phyloP scores from a whole-genome alignment of 441 rosid genomes.

The Arabidopsis hybrid region DNA sequence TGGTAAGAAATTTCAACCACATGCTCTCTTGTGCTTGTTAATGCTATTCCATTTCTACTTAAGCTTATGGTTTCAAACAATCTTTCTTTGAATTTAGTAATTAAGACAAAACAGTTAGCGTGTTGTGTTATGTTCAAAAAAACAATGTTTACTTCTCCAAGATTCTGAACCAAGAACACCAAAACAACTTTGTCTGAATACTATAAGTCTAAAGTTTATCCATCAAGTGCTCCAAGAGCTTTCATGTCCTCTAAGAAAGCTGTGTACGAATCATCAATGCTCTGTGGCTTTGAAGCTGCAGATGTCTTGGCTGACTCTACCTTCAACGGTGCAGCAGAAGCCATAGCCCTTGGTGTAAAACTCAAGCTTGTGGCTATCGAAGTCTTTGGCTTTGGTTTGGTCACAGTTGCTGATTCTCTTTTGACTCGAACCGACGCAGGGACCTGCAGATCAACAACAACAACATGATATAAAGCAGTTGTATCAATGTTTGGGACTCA shows the following conservation, averaged over 20 bases:
- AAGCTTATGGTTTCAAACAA: neutral
- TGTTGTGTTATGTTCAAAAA: constrained; percentile 14
- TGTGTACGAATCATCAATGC: constrained; percentile 83
- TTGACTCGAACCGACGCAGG: constrained; percentile 94
- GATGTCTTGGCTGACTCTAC: constrained; percentile 58
- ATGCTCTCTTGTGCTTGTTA: neutral
- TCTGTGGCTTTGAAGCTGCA: constrained; percentile 62
- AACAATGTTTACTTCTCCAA: constrained; percentile 27
- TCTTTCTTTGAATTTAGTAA: constrained; percentile 7
- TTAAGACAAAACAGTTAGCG: constrained; percentile 9
- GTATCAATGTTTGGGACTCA: neutral
- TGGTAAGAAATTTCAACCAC: constrained; percentile 22
- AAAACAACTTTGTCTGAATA: neutral
- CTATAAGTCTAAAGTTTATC: constrained; percentile 42
- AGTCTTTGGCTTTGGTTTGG: constrained; percentile 79
- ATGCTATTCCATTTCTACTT: constrained; percentile 1
- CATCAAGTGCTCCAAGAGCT: constrained; percentile 92
- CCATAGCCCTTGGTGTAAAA: constrained; percentile 42
- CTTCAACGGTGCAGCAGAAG: constrained; percentile 53
- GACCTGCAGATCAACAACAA: constrained; percentile 55
- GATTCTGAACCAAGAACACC: constrained; percentile 13
- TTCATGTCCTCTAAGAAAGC: constrained; percentile 98
- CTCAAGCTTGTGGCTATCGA: constrained; percentile 44
- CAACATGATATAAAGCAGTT: neutral
- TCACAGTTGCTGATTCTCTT: constrained; percentile 69